Evolutionary conservation across 108 stramenopile genomes (phyloP), one percentile per base, ranked within the genome.

Genomic region (Nitzschia sp.): DNA sequence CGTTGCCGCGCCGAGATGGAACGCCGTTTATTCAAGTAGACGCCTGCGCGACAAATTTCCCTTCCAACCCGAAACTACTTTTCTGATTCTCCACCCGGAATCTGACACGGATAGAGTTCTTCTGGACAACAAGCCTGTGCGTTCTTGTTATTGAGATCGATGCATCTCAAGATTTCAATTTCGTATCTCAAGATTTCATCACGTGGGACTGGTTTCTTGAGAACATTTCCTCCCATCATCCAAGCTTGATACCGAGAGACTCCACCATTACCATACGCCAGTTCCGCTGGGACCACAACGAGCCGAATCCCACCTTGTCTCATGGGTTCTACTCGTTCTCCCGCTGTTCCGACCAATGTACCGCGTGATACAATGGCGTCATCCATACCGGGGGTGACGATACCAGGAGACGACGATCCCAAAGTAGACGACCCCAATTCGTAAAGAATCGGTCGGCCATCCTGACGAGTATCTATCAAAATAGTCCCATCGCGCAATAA

Each of bases 91-190:
- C n/a, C n/a, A n/a, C n/a, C n/a, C n/a, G 26, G 29, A n/a, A 13
- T 49, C 19, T 65, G 30, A 38, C 66, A 67, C 0, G 66, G 66
- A 56, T 67, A 67, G 0, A 54, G 27, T 0, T 54, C 54, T 15
- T 67, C 66, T 30, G 29, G 30, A 38, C 66, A 67, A 23, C 66
- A 67, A 8, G 53, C 66, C 32, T 51, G 25, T 26, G 48, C 65
- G 8, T 17, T 53, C 26, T 24, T 5, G 24, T 6, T 25, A 54
- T 54, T 54, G 6, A n/a, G 53, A 29, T 59, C 27, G 19, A 56
- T 53, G 46, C 70, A 71, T 3, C 70, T 55, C n/a, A 71, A 62
- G 23, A 71, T 31, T 33, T 71, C 70, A 35, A 71, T 56, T 51
- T 71, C 70, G 49, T 62, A 71, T 1, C 70, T 59, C 9, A 71